phyloP scores from a whole-genome alignment of 192 early-diverging fungal genomes.

The Chytriomyces hyalinus region DNA sequence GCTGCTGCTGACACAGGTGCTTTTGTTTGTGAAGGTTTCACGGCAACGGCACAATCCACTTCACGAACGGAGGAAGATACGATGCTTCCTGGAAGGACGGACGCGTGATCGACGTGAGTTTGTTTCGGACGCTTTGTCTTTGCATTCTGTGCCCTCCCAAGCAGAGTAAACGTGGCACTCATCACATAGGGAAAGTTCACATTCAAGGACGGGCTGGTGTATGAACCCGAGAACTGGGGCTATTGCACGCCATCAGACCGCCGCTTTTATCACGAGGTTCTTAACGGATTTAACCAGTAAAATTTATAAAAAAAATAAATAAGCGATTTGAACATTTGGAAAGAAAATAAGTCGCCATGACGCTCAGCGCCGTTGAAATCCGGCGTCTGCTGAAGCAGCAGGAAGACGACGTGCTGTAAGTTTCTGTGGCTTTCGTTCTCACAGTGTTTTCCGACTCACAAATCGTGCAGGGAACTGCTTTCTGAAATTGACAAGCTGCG shows the following conservation, averaged over 20 bases:
- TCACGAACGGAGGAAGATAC: conserved; percentile 57
- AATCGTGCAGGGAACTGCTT: no score
- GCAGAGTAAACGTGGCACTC: not conserved
- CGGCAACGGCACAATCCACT: conserved; percentile 61
- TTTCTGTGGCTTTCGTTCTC: no score
- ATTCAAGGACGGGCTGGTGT: conserved; percentile 60
- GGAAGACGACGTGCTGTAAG: not conserved
- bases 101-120: conserved; percentile 47
- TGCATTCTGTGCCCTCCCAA: not conserved
- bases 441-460: no score
- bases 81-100: conserved; percentile 60
- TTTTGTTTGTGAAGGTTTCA: conserved; percentile 52
- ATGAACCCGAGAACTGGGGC: conserved; percentile 55
- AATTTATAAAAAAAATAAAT: not conserved
- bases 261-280: conserved; percentile 58
- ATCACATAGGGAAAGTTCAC: conserved; percentile 55
- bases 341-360: not conserved
- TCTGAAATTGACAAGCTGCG: not conserved
- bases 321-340: not conserved
- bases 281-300: conserved; percentile 51
- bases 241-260: conserved; percentile 61
- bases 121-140: not conserved
- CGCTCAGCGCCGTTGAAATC: not conserved
- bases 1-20: not conserved
- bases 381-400: not conserved